phyloP scores from a whole-genome alignment of 768 basidiomycete genomes.

The Tricholoma furcatifolium region DNA sequence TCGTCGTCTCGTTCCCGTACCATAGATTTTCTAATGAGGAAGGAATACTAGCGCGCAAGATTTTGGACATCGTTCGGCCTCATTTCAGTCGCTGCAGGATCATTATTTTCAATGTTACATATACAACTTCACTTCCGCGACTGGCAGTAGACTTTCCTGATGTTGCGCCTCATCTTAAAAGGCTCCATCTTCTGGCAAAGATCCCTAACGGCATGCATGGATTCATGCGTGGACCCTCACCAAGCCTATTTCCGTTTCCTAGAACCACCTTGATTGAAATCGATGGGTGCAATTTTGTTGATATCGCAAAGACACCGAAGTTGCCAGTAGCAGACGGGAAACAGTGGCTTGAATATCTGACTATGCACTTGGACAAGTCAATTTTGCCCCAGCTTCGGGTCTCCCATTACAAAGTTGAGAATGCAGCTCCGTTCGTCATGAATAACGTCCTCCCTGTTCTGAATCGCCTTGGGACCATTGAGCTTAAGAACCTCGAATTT shows the following conservation, averaged over 20 bases:
- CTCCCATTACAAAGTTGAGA: too few species aligned
- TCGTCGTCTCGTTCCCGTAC: too few species aligned
- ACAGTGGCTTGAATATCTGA: background rate
- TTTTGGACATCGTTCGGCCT: background rate
- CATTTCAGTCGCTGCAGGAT: background rate
- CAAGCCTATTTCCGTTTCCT: background rate
- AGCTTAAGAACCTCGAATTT: too few species aligned
- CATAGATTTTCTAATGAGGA: too few species aligned
- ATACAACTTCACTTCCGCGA: constrained; percentile 1
- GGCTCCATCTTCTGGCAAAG: background rate
- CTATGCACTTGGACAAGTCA: background rate
- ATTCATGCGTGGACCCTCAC: background rate
- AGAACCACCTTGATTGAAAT: background rate
- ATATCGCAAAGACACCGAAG: background rate
- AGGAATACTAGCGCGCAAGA: background rate
- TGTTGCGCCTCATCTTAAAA: background rate
- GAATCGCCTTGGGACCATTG: too few species aligned
- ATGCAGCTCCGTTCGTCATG: too few species aligned
- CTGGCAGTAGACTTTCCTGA: background rate
- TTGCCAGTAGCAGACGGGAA: too few species aligned
- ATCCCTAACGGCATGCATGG: background rate
- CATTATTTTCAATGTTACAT: background rate
- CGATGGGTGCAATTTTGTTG: constrained; percentile 6
- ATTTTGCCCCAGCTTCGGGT: too few species aligned
- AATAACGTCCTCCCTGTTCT: too few species aligned